Percentiles rank a stretch among this genome's conserved stretches.
These are phyloP conservation scores for Sporothrix mexicana DNA, from an alignment of 2,329 filamentous ascomycete genomes.

Conservation along the genomic window DNA sequence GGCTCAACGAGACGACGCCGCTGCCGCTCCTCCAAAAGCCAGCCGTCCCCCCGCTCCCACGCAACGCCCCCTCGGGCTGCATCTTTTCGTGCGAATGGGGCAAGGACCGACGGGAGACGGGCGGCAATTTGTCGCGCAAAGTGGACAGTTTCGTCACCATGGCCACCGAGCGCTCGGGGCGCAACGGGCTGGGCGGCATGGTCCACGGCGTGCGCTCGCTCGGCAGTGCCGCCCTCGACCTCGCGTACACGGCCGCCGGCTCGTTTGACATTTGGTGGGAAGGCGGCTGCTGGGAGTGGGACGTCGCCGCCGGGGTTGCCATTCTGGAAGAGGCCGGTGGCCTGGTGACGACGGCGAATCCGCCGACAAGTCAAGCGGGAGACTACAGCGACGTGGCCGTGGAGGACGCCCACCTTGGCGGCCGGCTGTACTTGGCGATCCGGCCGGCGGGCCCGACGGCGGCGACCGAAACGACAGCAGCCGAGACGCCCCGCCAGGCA, in stretches of 20 bases:
- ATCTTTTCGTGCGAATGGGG: conserved; percentile 81
- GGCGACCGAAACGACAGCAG: conserved; percentile 35
- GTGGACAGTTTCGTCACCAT: conserved; percentile 77
- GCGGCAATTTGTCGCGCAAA: conserved; percentile 73
- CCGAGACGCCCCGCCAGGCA: conserved; percentile 67
- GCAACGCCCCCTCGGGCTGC: conserved; percentile 69
- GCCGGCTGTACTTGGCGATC: conserved; percentile 73
- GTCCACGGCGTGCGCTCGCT: conserved; percentile 77
- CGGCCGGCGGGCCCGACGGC: conserved; percentile 68
- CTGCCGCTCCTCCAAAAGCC: conserved; percentile 69
- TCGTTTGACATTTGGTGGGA: conserved; percentile 84
- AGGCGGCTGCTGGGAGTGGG: conserved; percentile 83
- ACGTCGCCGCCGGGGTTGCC: conserved; percentile 76
- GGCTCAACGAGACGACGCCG: conserved; percentile 67
- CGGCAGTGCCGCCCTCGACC: conserved; percentile 74
- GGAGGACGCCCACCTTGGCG: conserved; percentile 65
- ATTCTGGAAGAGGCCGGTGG: conserved; percentile 76
- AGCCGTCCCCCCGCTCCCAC: conserved; percentile 63
- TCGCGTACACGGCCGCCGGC: conserved; percentile 77
- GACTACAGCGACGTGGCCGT: conserved; percentile 62
- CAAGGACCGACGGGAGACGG: conserved; percentile 72
- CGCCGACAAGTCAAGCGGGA: conserved; percentile 55
- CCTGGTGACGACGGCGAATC: conserved; percentile 74
- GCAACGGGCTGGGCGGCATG: conserved; percentile 74
- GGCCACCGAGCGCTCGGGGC: conserved; percentile 68